Evolutionary conservation across 768 basidiomycete species (phyloP), one percentile per base, ranked within the genome.

Genomic region (Boletus sp.): DNA sequence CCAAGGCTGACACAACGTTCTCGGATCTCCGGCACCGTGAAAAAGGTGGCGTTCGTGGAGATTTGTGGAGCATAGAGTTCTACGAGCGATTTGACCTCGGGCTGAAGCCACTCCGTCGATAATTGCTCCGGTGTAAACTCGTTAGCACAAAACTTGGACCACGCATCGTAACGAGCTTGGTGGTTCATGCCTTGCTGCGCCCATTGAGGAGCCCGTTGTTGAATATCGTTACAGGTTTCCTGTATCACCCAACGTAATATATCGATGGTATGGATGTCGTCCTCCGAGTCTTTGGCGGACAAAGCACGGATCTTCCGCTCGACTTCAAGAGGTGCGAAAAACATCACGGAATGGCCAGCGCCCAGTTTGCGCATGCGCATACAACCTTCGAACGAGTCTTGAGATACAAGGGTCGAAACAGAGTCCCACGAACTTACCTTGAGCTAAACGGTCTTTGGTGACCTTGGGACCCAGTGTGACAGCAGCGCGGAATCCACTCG

Each of bases 321-420:
- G 10, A 79, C 67, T 47, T 78, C 75, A 0, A 59, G 61, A 21
- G 79, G 73, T 1, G 77, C 76, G 39, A 77, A 76, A 53, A 81
- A 80, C 50, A 75, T 64, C 7, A 79, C 59, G 4, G 77, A 74
- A 46, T 81, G 79, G 0, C 73, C 75, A 8, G 62, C 55, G 13
- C 78, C 79, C 0, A 81, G 70, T 54, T 72, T 71, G 10, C 79
- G 70, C 79, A 80, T 79, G 4, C 77, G 69, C 80, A 80, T 80
- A 40, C 79, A 80, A 75, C 81, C 50, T 57, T 9, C 14, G 19
- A 32, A 17, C 4, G 2, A n/a, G 6, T 4, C 5, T n/a, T 51
- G 2, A 45, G 27, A 15, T 4, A 2, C 11, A 5, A 7, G 14
- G 2, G 9, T 32, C 9, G 15, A 25, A 5, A 23, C 2, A 14